These are phyloP conservation scores for Protomyces lactucae-debilis DNA, from an alignment of 1,139 yeast species.

Conservation along the genomic window DNA sequence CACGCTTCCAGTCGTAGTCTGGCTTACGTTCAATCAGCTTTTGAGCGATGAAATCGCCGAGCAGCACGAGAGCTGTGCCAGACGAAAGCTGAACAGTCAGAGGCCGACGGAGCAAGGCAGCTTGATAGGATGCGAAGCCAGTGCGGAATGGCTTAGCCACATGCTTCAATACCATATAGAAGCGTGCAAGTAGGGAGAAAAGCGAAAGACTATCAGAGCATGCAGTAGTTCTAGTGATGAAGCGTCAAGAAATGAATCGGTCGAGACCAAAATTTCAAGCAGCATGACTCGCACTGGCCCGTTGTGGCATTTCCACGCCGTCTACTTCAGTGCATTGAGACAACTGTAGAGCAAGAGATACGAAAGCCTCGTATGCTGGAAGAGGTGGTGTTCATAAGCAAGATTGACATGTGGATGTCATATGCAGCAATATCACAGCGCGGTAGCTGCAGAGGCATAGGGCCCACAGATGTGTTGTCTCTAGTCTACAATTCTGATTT, in stretches of 20 bases:
- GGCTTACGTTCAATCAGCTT: conserved; percentile 3
- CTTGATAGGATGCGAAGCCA: neutral
- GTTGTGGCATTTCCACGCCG: too few species aligned
- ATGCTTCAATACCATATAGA: neutral
- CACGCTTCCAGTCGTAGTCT: conserved; percentile 7
- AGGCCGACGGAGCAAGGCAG: neutral
- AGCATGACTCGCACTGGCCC: too few species aligned
- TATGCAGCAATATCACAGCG: conserved; percentile 43
- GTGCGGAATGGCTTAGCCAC: neutral
- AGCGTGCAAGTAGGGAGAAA: too few species aligned
- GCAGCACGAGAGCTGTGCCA: conserved; percentile 9
- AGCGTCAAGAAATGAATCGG: too few species aligned
- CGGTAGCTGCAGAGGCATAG: neutral
- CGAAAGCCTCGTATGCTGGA: conserved; percentile 46
- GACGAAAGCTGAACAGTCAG: neutral
- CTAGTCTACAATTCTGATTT: neutral
- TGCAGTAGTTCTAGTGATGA: too few species aligned
- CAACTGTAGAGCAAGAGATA: conserved; percentile 56
- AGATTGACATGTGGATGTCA: conserved; percentile 70
- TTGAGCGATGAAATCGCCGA: conserved; percentile 18
- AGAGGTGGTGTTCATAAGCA: conserved; percentile 77
- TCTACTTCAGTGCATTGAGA: too few species aligned
- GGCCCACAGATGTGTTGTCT: too few species aligned
- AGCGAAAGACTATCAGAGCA: too few species aligned
- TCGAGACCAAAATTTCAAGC: too few species aligned